phyloP scores from a whole-genome alignment of 192 early-diverging fungal genomes.

The Lobosporangium transversale region DNA sequence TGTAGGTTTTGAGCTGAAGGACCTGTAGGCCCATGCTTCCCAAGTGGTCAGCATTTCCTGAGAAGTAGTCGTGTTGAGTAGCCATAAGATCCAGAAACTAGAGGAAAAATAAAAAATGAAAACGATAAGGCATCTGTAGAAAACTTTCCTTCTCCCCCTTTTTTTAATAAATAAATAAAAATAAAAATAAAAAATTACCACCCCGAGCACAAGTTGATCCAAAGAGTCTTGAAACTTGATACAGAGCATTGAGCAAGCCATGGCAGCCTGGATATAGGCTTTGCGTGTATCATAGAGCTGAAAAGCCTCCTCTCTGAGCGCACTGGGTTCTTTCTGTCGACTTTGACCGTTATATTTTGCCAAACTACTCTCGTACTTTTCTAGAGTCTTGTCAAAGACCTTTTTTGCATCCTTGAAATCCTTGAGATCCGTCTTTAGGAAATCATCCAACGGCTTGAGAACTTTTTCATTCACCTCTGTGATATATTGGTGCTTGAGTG shows the following conservation, averaged over 20 bases:
- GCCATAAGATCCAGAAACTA: constrained; percentile 58
- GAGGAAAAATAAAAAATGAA: background rate
- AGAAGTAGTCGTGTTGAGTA: constrained; percentile 49
- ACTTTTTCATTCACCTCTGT: constrained; percentile 69
- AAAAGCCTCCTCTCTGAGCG: constrained; percentile 76
- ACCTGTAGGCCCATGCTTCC: constrained; percentile 49
- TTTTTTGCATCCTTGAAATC: constrained; percentile 68
- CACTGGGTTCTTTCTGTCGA: constrained; percentile 72
- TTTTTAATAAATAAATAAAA: background rate
- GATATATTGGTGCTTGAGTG: constrained; percentile 61
- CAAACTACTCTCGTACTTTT: constrained; percentile 72
- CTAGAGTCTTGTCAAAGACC: constrained; percentile 54
- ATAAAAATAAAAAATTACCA: constrained; percentile 31
- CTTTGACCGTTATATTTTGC: constrained; percentile 66
- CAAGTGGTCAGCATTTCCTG: constrained; percentile 46
- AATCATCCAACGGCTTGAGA: constrained; percentile 64
- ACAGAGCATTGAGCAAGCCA: constrained; percentile 65
- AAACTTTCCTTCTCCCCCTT: background rate
- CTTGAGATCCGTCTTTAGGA: constrained; percentile 69
- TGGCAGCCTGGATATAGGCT: constrained; percentile 63
- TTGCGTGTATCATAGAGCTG: constrained; percentile 74
- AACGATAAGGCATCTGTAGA: no score
- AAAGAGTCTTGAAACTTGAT: constrained; percentile 65
- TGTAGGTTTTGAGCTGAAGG: constrained; percentile 45
- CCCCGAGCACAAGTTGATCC: constrained; percentile 61